Evolutionary conservation across 306 rosid genomes (phyloP).

Genomic region (Canavalia ensiformis): DNA sequence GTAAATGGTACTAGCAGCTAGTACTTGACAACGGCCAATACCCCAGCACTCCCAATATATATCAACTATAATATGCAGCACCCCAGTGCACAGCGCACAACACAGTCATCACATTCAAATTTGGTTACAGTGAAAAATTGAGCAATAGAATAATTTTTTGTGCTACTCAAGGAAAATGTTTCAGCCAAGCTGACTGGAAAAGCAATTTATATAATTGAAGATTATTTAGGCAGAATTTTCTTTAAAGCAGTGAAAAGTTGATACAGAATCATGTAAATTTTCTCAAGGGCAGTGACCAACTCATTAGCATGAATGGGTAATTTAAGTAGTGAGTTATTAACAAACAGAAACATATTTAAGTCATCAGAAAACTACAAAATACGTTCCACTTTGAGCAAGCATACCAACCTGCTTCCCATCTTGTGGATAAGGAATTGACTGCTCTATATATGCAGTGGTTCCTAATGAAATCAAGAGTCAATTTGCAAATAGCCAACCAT

Average conservation of each 20-base stretch:
- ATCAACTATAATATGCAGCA: background rate
- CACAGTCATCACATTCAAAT: background rate
- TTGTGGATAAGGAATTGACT: conserved; percentile 79
- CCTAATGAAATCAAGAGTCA: conserved; percentile 64
- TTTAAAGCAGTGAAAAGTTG: conserved; percentile 18
- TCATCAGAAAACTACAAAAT: background rate
- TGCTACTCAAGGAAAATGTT: conserved; percentile 5
- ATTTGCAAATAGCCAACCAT: conserved; percentile 52
- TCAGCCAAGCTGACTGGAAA: conserved; percentile 1
- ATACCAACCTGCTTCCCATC: conserved; percentile 91
- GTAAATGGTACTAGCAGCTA: background rate
- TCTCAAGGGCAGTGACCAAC: background rate
- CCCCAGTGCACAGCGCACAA: background rate
- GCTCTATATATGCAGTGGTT: conserved; percentile 85
- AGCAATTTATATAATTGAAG: background rate
- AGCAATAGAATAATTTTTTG: background rate
- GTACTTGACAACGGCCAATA: background rate
- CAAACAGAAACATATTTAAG: conserved; percentile 11
- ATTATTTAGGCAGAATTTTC: conserved; percentile 18
- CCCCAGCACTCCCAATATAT: background rate
- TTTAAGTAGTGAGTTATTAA: background rate
- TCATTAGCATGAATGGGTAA: conserved; percentile 26
- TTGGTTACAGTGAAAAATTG: background rate
- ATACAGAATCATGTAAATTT: conserved; percentile 23
- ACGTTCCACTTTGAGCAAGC: conserved; percentile 12